A percentile compares a stretch with the other conserved stretches of the same genome.
Conservation (phyloP, 2,329 filamentous ascomycete species). For the Colletotrichum horii region DNA sequence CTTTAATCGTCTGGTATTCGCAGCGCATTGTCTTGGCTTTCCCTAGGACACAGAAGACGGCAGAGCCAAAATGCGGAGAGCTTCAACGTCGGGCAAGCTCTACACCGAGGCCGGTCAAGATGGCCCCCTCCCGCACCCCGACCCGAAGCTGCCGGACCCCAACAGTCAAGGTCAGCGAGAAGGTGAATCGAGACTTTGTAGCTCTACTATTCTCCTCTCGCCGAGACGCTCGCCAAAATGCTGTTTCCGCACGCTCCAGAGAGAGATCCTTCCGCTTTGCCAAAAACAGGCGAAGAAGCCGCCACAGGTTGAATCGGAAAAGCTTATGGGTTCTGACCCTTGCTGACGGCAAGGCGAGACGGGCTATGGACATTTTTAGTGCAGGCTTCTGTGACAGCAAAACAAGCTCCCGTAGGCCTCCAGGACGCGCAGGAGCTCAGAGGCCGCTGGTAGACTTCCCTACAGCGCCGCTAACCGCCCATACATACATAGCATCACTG, state of each 20-base stretch:
- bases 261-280: background rate
- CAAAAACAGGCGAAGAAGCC: background rate
- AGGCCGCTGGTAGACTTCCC: background rate
- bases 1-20: background rate
- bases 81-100: background rate
- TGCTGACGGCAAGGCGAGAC: background rate
- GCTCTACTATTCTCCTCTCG: background rate
- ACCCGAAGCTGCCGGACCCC: background rate
- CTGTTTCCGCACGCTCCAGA: background rate
- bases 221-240: slow-evolving; percentile 6
- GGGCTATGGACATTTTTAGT: too few species aligned
- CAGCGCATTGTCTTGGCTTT: background rate
- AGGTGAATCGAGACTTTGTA: background rate
- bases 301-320: background rate
- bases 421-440: background rate
- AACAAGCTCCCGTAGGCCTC: background rate
- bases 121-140: background rate
- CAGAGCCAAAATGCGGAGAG: background rate
- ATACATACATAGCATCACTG: background rate
- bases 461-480: background rate
- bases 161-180: background rate
- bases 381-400: background rate
- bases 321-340: background rate
- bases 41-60: background rate
- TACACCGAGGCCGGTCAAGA: background rate